A percentile compares a stretch with the other conserved stretches of the same genome.
Evolutionary conservation across 352 stramenopile species (phyloP).

Genomic region (Lagenidium sp.): DNA sequence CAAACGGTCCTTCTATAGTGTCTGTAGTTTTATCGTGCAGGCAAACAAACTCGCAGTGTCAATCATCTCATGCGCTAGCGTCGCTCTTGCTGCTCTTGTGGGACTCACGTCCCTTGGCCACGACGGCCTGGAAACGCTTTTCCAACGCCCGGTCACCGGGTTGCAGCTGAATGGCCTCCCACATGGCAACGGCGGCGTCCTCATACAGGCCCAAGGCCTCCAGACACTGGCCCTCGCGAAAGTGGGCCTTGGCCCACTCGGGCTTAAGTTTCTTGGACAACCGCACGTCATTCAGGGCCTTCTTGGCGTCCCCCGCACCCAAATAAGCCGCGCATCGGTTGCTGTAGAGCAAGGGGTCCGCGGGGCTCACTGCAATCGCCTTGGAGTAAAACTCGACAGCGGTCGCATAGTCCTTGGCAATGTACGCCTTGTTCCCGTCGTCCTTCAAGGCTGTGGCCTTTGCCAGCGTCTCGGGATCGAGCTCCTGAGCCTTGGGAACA

Average conservation of each 20-base stretch:
- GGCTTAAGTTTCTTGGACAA: constrained; percentile 76
- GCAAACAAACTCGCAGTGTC: background rate
- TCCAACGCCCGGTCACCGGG: constrained; percentile 67
- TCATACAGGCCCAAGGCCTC: constrained; percentile 65
- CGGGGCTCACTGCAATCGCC: constrained; percentile 45
- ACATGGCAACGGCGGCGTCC: constrained; percentile 66
- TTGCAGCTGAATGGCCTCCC: constrained; percentile 61
- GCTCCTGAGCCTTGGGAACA: constrained; percentile 25
- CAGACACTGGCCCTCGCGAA: constrained; percentile 78
- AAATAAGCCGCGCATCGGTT: constrained; percentile 74
- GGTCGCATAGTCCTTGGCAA: constrained; percentile 44
- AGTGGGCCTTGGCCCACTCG: constrained; percentile 75
- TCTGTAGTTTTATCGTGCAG: no score
- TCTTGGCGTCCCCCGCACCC: constrained; percentile 41
- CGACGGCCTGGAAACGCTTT: constrained; percentile 76
- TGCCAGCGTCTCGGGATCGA: constrained; percentile 25
- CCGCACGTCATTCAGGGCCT: constrained; percentile 68
- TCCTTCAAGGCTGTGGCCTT: constrained; percentile 51
- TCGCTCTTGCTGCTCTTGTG: constrained; percentile 27
- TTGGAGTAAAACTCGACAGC: constrained; percentile 54
- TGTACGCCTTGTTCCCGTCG: constrained; percentile 59
- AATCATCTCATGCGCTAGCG: constrained; percentile 10
- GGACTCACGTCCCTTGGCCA: constrained; percentile 53
- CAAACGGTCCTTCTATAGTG: no score
- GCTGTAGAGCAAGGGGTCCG: constrained; percentile 63